Evolutionary conservation across 108 stramenopile genomes (phyloP), one percentile per base, ranked within the genome.

Genomic region (Skeletonema potamos): DNA sequence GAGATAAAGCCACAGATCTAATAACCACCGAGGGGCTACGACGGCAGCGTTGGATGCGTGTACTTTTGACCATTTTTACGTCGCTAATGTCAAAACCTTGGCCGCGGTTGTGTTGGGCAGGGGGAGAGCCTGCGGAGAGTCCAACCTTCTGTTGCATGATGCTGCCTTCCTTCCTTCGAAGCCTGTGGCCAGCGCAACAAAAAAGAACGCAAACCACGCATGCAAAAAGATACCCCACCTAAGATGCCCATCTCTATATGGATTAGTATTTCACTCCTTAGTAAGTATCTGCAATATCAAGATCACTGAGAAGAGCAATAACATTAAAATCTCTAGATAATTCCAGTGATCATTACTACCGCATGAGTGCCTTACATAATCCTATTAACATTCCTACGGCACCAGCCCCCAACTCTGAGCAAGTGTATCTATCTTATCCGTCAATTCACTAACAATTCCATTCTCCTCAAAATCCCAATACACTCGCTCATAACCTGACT

Each of bases 391-490:
- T 1, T 13, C 1, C 22, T 51, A 51, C 8, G 48, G 48, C 6
- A n/a, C n/a, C n/a, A 22, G 8, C 22, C 48, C 48, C 48, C 48
- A 51, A 51, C 9, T n/a, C 5, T 20, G 22, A 51, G 18, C 22
- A 20, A 51, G 48, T 9, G 48, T 51, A 9, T 51, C 48, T 22
- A 22, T 22, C 0, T 8, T 8, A 9, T 51, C 48, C 20, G 48
- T 51, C 22, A 51, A 0, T 22, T 51, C 22, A 22, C 48, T 80
- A 11, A 80, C 32, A 8, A 51, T 20, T 29, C 66, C 79, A 59
- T 66, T 59, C 22, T 59, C 61, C 6, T 68, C 79, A 71, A 80
- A 80, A 10, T 64, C 24, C 79, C 79, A 80, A 22, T 22, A 36
- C 20, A 66, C 37, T 57, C 79, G 51, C 24, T 64, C 54, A 57